phyloP scores from a whole-genome alignment of 768 basidiomycete genomes.

The Tephrocybe sp. region DNA sequence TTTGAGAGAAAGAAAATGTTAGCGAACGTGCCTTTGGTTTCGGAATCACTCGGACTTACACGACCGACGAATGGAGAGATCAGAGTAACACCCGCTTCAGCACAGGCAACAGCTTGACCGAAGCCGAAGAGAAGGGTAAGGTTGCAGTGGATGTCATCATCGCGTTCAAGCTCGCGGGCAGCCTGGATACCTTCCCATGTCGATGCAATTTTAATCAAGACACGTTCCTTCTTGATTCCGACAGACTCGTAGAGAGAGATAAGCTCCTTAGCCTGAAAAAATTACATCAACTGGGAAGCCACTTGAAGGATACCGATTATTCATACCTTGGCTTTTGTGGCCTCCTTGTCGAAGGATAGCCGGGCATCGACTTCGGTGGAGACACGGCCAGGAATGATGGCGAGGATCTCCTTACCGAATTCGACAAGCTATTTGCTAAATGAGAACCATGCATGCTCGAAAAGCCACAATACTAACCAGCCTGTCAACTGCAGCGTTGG shows the following conservation, averaged over 20 bases:
- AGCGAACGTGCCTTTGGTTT: conserved; percentile 8
- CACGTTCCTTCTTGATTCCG: conserved; percentile 90
- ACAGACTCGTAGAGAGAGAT: conserved; percentile 94
- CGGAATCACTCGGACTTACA: conserved; percentile 45
- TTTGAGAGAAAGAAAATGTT: conserved; percentile 23
- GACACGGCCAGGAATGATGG: conserved; percentile 96
- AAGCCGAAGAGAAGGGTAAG: conserved; percentile 99
- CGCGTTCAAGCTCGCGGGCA: conserved; percentile 89
- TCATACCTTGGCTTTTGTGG: conserved; percentile 79
- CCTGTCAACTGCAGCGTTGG: conserved; percentile 81
- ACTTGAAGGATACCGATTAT: too few relatives aligned
- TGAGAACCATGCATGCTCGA: neutral
- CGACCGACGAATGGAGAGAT: conserved; percentile 99
- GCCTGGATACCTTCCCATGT: conserved; percentile 99
- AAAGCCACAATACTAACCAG: conserved; percentile 52
- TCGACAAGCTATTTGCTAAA: conserved; percentile 74
- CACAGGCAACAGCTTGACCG: conserved; percentile 97
- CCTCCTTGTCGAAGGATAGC: conserved; percentile 94
- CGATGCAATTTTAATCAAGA: conserved; percentile 99
- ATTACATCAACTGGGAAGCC: too few relatives aligned
- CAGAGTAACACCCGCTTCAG: conserved; percentile 96
- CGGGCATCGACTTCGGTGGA: conserved; percentile 99
- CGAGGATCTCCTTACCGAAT: conserved; percentile 94
- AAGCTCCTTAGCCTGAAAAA: conserved; percentile 67
- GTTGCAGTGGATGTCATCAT: conserved; percentile 97